Percentiles rank a stretch among this genome's conserved stretches.
Conservation (phyloP, 352 stramenopile species). For the Aphanomyces stellatus region DNA sequence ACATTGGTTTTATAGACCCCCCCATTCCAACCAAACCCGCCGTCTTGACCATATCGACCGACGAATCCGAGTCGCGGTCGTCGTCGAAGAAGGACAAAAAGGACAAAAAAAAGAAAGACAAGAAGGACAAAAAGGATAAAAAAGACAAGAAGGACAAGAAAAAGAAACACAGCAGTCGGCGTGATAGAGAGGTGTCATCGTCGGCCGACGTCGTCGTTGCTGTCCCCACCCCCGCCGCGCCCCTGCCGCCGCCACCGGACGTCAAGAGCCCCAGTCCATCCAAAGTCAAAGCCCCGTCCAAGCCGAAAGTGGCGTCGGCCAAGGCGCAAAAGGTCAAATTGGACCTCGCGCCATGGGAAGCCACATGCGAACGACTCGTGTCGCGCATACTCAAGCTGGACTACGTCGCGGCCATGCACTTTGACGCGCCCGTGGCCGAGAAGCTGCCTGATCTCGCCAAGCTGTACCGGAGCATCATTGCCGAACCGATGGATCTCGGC, state of each 20-base stretch:
- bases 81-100: too few species aligned
- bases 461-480: slow-evolving; percentile 57
- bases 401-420: slow-evolving; percentile 69
- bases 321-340: slow-evolving; percentile 13
- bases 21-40: too few species aligned
- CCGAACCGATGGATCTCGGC: slow-evolving; percentile 71
- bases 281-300: neutral
- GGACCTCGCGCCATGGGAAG: slow-evolving; percentile 66
- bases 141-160: slow-evolving; percentile 63
- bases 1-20: too few species aligned
- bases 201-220: slow-evolving; percentile 20
- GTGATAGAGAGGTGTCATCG: too few species aligned
- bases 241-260: neutral
- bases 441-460: slow-evolving; percentile 60
- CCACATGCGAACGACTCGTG: slow-evolving; percentile 51
- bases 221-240: neutral
- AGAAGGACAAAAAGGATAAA: slow-evolving; percentile 57
- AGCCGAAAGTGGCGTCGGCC: neutral
- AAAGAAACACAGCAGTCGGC: slow-evolving; percentile 26
- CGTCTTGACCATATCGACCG: too few species aligned
- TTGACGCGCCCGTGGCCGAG: slow-evolving; percentile 62
- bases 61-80: too few species aligned
- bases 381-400: slow-evolving; percentile 72
- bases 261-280: neutral
- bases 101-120: slow-evolving; percentile 43